Percentiles rank a stretch among this genome's conserved stretches.
Conservation (phyloP, 345 rosid species). For the Lepidium didymum region DNA sequence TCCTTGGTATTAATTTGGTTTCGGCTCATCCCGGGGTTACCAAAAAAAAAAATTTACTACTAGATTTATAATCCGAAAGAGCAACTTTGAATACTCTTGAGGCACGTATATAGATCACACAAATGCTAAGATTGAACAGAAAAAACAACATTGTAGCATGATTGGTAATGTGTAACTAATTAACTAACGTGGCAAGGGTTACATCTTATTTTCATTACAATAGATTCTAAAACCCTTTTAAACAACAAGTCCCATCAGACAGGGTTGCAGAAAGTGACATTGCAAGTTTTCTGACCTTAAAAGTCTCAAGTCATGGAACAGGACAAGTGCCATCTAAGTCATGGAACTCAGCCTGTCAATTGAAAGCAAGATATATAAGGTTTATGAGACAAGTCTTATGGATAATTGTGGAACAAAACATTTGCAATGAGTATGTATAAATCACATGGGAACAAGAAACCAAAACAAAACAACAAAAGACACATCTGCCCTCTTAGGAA, state of each 20-base stretch:
- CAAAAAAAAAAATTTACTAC: too few species aligned
- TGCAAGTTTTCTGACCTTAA: neutral
- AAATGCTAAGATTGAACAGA: neutral
- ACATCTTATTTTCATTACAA: neutral
- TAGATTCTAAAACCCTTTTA: constrained; percentile 1
- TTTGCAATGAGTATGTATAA: constrained; percentile 8
- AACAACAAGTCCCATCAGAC: neutral
- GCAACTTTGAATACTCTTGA: neutral
- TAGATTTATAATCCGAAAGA: neutral
- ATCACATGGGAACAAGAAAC: constrained; percentile 4
- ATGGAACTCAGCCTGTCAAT: constrained; percentile 14
- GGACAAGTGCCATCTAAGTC: neutral
- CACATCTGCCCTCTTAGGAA: neutral
- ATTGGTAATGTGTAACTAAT: neutral
- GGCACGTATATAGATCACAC: neutral
- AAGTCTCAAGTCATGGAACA: constrained; percentile 7
- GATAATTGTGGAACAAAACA: neutral
- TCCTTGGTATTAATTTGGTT: too few species aligned
- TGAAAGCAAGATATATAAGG: constrained; percentile 10
- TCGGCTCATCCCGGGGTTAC: too few species aligned
- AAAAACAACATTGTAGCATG: constrained; percentile 2
- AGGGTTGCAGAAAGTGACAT: constrained; percentile 6
- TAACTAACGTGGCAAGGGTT: neutral
- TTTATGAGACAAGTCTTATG: constrained; percentile 9
- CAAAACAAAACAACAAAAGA: neutral